A percentile compares a stretch with the other conserved stretches of the same genome.
Evolutionary conservation across 352 stramenopile species (phyloP).

Genomic region (Globisporangium sylvaticum): DNA sequence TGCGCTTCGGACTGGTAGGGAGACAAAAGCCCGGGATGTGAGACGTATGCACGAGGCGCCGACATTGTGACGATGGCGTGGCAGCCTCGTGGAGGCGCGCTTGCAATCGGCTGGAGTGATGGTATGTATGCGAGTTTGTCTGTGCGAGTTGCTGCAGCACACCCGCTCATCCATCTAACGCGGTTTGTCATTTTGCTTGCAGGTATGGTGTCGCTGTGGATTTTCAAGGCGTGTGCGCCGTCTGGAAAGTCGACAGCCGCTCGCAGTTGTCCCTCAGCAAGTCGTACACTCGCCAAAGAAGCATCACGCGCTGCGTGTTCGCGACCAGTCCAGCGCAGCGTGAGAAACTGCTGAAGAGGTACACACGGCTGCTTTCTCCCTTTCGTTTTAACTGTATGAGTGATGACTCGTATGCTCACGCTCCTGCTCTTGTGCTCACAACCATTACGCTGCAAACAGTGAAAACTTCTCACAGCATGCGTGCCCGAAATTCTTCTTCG

Average conservation of each 20-base stretch:
- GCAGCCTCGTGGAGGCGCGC: constrained; percentile 75
- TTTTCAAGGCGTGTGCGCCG: constrained; percentile 68
- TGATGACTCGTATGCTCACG: neutral
- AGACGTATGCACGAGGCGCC: constrained; percentile 54
- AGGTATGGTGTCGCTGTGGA: constrained; percentile 84
- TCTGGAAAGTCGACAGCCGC: constrained; percentile 86
- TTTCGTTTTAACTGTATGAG: neutral
- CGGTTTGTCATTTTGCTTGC: neutral
- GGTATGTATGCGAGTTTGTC: constrained; percentile 21
- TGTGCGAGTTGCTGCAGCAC: neutral
- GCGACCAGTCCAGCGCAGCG: constrained; percentile 37
- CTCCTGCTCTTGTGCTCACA: neutral
- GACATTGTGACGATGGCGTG: constrained; percentile 84
- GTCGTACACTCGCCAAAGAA: constrained; percentile 84
- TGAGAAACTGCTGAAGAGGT: constrained; percentile 48
- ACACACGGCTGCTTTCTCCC: neutral
- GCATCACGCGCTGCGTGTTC: constrained; percentile 88
- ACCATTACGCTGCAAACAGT: constrained; percentile 15
- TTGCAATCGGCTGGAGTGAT: constrained; percentile 84
- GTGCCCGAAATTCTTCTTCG: constrained; percentile 91
- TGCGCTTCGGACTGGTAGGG: constrained; percentile 28
- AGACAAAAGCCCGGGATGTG: constrained; percentile 53
- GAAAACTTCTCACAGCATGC: constrained; percentile 46
- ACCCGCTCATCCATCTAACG: neutral
- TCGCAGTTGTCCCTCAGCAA: constrained; percentile 73